Evolutionary conservation across 129 eudicot genomes (phyloP).

Genomic region (Flaveria linearis): DNA sequence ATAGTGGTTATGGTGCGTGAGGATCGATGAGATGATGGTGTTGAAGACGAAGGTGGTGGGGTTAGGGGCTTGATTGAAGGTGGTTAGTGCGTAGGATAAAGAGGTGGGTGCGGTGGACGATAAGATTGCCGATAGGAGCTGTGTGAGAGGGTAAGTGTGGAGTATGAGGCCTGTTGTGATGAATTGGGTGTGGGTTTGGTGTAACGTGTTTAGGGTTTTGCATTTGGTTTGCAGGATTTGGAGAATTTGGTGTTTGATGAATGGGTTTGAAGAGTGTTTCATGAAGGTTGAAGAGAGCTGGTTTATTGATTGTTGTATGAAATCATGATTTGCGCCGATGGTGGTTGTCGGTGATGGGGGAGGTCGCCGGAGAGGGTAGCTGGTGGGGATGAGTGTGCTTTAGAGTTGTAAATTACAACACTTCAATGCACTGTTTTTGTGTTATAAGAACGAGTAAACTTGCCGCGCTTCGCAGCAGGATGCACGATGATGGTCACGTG

Average conservation of each 20-base stretch:
- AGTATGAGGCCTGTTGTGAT: conserved; percentile 60
- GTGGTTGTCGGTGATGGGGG: neutral
- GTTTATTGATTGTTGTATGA: neutral
- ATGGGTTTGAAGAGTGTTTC: conserved; percentile 44
- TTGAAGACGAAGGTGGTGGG: conserved; percentile 59
- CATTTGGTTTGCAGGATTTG: conserved; percentile 49
- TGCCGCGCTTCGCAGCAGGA: no score
- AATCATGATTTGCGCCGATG: neutral
- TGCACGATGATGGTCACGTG: no score
- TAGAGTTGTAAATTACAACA: no score
- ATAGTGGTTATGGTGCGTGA: conserved; percentile 32
- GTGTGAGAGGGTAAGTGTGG: conserved; percentile 74
- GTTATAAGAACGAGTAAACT: no score
- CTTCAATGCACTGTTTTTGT: no score
- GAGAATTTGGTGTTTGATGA: conserved; percentile 49
- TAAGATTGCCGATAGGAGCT: conserved; percentile 42
- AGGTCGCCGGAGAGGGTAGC: no score
- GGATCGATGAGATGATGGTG: conserved; percentile 63
- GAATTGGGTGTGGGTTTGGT: conserved; percentile 65
- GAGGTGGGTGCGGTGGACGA: conserved; percentile 54
- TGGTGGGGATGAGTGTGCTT: no score
- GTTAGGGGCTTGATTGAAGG: conserved; percentile 48
- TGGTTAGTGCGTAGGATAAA: conserved; percentile 50
- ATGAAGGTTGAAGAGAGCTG: conserved; percentile 14
- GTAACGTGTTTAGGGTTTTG: conserved; percentile 47